A percentile compares a stretch with the other conserved stretches of the same genome.
Conservation (phyloP, 2,329 filamentous ascomycete species). For the Xylariaceae sp. region DNA sequence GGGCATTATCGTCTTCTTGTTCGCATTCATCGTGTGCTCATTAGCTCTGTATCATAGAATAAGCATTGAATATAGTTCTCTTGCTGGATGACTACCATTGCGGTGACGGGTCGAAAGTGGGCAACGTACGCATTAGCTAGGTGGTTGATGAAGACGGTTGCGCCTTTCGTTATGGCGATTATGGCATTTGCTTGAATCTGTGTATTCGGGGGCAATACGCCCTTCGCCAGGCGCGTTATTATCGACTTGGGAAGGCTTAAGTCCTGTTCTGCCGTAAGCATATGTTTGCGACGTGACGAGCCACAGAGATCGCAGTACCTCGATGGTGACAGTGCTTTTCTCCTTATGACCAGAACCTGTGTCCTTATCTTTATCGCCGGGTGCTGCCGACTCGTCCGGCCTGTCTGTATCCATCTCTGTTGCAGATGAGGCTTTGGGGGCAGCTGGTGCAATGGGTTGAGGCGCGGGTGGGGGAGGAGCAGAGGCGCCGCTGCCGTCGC, state of each 20-base stretch:
- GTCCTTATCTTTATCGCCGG: slow-evolving; percentile 31
- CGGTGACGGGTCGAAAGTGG: neutral
- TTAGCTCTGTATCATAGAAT: slow-evolving; percentile 55
- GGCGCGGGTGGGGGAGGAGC: slow-evolving; percentile 13
- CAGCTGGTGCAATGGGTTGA: slow-evolving; percentile 18
- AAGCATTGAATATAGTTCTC: neutral
- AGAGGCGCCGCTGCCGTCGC: slow-evolving; percentile 24
- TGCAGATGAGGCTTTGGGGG: slow-evolving; percentile 18
- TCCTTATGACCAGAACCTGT: slow-evolving; percentile 25
- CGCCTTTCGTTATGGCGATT: slow-evolving; percentile 73
- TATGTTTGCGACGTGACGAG: neutral
- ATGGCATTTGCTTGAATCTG: slow-evolving; percentile 81
- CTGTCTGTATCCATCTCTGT: slow-evolving; percentile 33
- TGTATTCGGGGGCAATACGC: slow-evolving; percentile 73
- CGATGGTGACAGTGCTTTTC: slow-evolving; percentile 41
- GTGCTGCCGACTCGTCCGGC: slow-evolving; percentile 17
- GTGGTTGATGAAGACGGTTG: slow-evolving; percentile 80
- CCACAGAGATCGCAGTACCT: slow-evolving; percentile 35
- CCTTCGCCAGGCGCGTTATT: slow-evolving; percentile 74
- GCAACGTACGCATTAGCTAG: slow-evolving; percentile 65
- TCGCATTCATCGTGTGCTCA: slow-evolving; percentile 60
- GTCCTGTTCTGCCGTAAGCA: slow-evolving; percentile 46
- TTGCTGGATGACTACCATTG: neutral
- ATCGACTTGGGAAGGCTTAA: slow-evolving; percentile 76
- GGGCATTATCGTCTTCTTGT: slow-evolving; percentile 75